Evolutionary conservation across 1,139 yeast species (phyloP), one percentile per base, ranked within the genome.

Genomic region (Pneumocystis canis): DNA sequence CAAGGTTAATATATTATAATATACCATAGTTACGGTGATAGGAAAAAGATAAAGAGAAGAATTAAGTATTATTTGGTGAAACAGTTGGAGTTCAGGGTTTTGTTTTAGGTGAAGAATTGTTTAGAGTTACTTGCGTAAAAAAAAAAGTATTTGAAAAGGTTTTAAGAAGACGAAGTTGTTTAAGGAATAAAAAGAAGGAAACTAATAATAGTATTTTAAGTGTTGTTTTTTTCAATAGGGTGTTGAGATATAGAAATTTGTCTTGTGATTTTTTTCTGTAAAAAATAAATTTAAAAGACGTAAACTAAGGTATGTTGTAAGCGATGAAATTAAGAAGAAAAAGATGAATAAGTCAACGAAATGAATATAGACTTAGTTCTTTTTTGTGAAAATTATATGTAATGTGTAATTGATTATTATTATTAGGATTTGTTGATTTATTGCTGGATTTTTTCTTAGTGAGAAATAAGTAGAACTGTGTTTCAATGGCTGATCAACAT

Each of bases 401-500:
- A n/a, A 18, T 14, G 30, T 39, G 59, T 25, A 39, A 30, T 47
- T 47, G 20, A 47, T 47, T 47, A 5, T 47, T 47, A 28, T 31
- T 58, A 39, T 31, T 58, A 39, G 59, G 59, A 16, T 39, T 25
- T 58, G 25, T 40, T 39, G 25, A 28, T 28, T n/a, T 40, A 18
- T 47, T 7, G 11, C 31, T 18, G 28, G 61, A n/a, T 20, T 47
- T 41, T 47, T 33, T n/a, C 20, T 32, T 54, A 59, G 53, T 25
- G 25, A 37, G 32, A 35, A 47, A 40, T 40, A 35, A 40, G 16
- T 37, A 16, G 41, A 25, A n/a, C 25, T 47, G 54, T 37, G 32
- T 18, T 32, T 32, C 58, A 61, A 78, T 78, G 81, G 72, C 79
- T 63, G 88, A 84, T 68, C 82, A 83, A 73, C 89, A 82, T 74